phyloP scores from a whole-genome alignment of 1,284 basidiomycete genomes.

The Chondrostereum purpureum region DNA sequence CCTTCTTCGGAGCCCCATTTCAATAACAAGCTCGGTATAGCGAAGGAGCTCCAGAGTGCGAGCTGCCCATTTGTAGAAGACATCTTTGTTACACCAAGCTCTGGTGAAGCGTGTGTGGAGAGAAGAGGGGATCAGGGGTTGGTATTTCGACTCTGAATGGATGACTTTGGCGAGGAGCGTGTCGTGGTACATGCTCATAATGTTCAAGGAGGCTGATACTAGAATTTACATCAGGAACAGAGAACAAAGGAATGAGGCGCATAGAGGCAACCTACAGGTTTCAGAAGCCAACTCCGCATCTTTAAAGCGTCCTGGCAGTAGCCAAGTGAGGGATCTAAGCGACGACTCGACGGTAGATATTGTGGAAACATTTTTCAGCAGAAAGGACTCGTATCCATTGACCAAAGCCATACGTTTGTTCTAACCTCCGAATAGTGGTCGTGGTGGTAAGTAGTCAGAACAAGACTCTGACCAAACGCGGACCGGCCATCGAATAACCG shows the following conservation, averaged over 20 bases:
- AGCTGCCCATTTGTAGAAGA: constrained; percentile 69
- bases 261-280: constrained; percentile 60
- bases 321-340: constrained; percentile 87
- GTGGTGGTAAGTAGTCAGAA: background rate
- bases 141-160: constrained; percentile 57
- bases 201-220: constrained; percentile 72
- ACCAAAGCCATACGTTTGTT: too few relatives aligned
- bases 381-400: constrained; percentile 73
- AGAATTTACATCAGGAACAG: constrained; percentile 15
- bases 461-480: background rate
- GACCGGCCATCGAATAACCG: background rate
- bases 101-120: constrained; percentile 76
- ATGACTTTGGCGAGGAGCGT: constrained; percentile 68
- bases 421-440: too few relatives aligned
- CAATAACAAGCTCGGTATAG: constrained; percentile 76
- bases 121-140: constrained; percentile 60
- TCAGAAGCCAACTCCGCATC: constrained; percentile 93
- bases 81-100: constrained; percentile 69
- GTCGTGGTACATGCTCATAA: constrained; percentile 83
- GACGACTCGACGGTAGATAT: constrained; percentile 86
- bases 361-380: constrained; percentile 77
- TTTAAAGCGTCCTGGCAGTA: constrained; percentile 92
- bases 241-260: constrained; percentile 13
- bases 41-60: constrained; percentile 68
- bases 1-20: constrained; percentile 79